Evolutionary conservation across 257 asterid species (phyloP).

Genomic region (Nicotiana undulata): DNA sequence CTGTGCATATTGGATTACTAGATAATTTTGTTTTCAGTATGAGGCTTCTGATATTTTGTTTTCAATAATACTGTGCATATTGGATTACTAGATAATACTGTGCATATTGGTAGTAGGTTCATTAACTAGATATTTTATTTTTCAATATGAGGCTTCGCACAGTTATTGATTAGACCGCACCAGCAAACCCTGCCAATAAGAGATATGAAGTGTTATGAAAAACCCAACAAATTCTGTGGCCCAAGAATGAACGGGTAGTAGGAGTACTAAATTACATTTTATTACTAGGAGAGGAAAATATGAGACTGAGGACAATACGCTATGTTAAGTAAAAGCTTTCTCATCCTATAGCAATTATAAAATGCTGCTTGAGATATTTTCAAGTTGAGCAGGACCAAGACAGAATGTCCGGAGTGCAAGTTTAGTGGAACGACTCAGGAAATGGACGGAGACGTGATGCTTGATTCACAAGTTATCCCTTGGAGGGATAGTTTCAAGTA

Average conservation of each 20-base stretch:
- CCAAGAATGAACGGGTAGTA: background rate
- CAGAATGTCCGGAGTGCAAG: too few species aligned
- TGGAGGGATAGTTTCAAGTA: too few species aligned
- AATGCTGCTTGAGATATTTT: background rate
- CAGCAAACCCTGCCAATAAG: background rate
- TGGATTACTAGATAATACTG: too few species aligned
- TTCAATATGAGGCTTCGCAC: background rate
- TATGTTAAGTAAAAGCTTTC: background rate
- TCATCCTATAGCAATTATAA: background rate
- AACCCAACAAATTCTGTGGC: background rate
- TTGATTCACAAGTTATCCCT: too few species aligned
- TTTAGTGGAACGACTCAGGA: too few species aligned
- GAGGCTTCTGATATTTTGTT: background rate
- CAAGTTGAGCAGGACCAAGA: too few species aligned
- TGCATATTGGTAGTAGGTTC: background rate
- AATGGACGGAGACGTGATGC: too few species aligned
- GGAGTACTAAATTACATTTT: background rate
- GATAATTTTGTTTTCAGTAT: background rate
- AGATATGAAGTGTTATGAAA: background rate
- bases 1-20: background rate
- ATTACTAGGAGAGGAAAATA: background rate
- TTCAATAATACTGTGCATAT: too few species aligned
- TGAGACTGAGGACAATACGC: background rate
- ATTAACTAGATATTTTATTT: background rate
- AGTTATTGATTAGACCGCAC: background rate